Conservation (phyloP, 2,329 filamentous ascomycete genomes). For the Amauroascus niger region DNA sequence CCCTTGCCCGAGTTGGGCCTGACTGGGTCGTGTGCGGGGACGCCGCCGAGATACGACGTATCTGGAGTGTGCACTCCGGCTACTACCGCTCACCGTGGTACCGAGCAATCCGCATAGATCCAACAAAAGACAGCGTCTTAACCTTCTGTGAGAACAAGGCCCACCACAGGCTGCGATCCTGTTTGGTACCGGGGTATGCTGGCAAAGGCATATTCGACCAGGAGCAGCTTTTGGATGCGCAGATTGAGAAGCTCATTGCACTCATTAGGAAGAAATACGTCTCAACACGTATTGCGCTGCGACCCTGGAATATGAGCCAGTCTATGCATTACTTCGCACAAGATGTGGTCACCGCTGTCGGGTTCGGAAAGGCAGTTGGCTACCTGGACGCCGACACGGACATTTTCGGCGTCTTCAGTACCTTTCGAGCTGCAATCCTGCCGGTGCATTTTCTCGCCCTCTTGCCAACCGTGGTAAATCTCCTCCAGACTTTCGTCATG, state of each 20-base stretch:
- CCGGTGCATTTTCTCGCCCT: neutral
- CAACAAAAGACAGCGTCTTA: neutral
- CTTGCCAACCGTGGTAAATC: neutral
- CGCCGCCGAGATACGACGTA: neutral
- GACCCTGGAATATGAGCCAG: conserved; percentile 38
- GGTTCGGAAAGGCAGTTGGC: conserved; percentile 44
- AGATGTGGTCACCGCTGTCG: conserved; percentile 47
- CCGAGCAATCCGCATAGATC: neutral
- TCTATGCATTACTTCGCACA: conserved; percentile 48
- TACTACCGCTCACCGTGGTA: conserved; percentile 5
- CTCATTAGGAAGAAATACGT: conserved; percentile 43
- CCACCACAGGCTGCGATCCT: neutral
- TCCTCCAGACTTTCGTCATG: neutral
- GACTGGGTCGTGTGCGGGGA: conserved; percentile 1
- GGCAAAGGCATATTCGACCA: conserved; percentile 43
- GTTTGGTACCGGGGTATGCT: conserved; percentile 45
- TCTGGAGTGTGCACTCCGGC: conserved; percentile 5
- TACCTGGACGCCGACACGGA: conserved; percentile 39
- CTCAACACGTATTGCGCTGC: conserved; percentile 22
- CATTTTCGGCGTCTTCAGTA: conserved; percentile 32
- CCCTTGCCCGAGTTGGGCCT: neutral
- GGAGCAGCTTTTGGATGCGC: conserved; percentile 41
- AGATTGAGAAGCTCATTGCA: conserved; percentile 39
- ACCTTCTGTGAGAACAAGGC: neutral
- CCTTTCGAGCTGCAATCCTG: conserved; percentile 13